Evolutionary conservation across 2,329 filamentous ascomycete genomes (phyloP), one percentile per base, ranked within the genome.

Genomic region (Myriosclerotinia scirpicola): DNA sequence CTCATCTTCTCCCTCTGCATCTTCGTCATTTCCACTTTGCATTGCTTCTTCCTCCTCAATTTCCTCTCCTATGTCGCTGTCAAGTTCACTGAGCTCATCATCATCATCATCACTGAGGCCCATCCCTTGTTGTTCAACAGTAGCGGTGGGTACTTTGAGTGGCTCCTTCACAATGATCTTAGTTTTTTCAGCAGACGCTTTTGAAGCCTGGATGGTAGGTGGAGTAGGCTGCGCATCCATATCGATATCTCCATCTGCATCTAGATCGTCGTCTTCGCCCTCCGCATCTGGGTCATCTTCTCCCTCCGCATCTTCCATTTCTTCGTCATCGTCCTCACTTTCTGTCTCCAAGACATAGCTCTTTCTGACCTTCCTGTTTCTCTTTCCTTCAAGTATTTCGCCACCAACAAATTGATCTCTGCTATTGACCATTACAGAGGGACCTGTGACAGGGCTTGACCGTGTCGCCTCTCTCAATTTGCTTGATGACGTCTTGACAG

Each of bases 1-100:
- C 64, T 82, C 81, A 58, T 81, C 80, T 48, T 84, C 82, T 34
- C 82, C 81, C 20, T 79, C 78, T 50, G 81, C 73, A 68, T 78
- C 76, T 64, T 78, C 78, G 42, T 76, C 71, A 54, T 80, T 76
- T 11, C 77, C 78, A 59, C 70, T 71, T 59, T 73, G 71, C 68
- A 73, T 73, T 20, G 83, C 82, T 58, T 84, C 83, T 54, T 84
- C 83, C 38, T 81, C 79, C 26, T 82, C 81, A 54, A 81, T 79
- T 34, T 83, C 82, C 42, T 83, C 81, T 11, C 76, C 78, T 54
- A 75, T 26, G 34, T 74, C 72, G 34, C 75, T 74, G 44, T 75
- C 75, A 20, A 77, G 67, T 22, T 76, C 75, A 63, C 75, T 77
- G 64, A 77, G 67, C 44, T 77, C 76, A 46, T 77, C 76, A 54